Conservation (phyloP, 1,284 basidiomycete species). For the Lentinula novae-zelandiae region DNA sequence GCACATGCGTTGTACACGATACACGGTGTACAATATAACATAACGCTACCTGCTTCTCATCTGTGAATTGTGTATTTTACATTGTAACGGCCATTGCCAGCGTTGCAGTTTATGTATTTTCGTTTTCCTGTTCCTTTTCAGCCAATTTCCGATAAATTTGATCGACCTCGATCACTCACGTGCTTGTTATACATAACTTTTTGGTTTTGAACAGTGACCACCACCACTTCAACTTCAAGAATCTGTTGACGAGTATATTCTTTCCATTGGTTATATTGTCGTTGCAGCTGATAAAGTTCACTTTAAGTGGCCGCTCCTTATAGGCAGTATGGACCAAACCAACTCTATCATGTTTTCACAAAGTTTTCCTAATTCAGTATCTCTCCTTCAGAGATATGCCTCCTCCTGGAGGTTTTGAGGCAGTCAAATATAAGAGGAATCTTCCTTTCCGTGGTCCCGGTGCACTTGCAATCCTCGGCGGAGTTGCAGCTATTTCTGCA, state of each 20-base stretch:
- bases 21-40: neutral
- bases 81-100: neutral
- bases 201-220: neutral
- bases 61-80: neutral
- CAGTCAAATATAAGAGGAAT: constrained; percentile 95
- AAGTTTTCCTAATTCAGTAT: neutral
- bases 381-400: constrained; percentile 82
- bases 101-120: neutral
- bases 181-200: neutral
- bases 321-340: constrained; percentile 52
- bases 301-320: constrained; percentile 59
- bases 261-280: neutral
- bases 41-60: neutral
- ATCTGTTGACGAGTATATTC: constrained; percentile 4
- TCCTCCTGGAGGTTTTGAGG: constrained; percentile 89
- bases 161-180: constrained; percentile 8
- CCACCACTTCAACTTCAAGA: neutral
- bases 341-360: constrained; percentile 9
- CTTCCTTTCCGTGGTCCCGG: constrained; percentile 91
- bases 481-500: constrained; percentile 80
- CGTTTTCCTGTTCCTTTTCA: neutral
- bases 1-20: neutral
- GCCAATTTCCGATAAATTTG: neutral
- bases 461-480: constrained; percentile 83
- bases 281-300: constrained; percentile 6